A percentile compares a stretch with the other conserved stretches of the same genome.
These are phyloP conservation scores for Trifolium repens DNA, from an alignment of 306 rosid species.

Conservation along the genomic window DNA sequence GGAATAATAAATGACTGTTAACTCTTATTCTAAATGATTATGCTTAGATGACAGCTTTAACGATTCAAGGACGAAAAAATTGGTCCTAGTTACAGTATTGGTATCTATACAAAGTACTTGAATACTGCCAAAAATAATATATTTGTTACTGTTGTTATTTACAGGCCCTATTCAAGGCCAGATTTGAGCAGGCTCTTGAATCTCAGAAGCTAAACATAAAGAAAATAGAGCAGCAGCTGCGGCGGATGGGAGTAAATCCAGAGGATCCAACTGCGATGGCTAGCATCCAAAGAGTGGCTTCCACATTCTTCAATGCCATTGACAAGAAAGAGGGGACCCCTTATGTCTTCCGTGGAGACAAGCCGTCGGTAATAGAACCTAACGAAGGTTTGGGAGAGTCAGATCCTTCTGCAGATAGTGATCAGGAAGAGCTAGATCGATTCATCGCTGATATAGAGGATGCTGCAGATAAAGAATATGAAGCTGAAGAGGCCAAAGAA, in stretches of 20 bases:
- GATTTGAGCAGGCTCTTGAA: constrained; percentile 98
- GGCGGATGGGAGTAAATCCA: constrained; percentile 89
- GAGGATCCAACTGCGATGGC: constrained; percentile 98
- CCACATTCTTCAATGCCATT: constrained; percentile 94
- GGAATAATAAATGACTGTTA: neutral
- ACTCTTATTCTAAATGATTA: neutral
- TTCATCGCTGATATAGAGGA: constrained; percentile 95
- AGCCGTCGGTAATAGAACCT: constrained; percentile 46
- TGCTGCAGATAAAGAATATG: constrained; percentile 94
- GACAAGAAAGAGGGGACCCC: constrained; percentile 93
- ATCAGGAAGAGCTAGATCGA: constrained; percentile 85
- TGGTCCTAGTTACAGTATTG: constrained; percentile 13
- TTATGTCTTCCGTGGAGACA: constrained; percentile 73
- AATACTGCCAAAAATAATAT: constrained; percentile 32
- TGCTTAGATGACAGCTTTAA: constrained; percentile 14
- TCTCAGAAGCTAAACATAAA: constrained; percentile 94
- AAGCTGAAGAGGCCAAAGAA: constrained; percentile 91
- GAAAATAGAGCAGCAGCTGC: constrained; percentile 90
- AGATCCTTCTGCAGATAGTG: constrained; percentile 69
- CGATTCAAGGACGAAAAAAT: neutral
- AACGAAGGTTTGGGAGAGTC: constrained; percentile 52
- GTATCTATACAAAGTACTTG: constrained; percentile 25
- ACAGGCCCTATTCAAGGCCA: constrained; percentile 98
- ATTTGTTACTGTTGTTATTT: constrained; percentile 25
- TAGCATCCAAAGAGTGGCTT: constrained; percentile 93